Percentiles rank a stretch among this genome's conserved stretches.
Conservation (phyloP, 768 basidiomycete genomes). For the Amanita rubescens region DNA sequence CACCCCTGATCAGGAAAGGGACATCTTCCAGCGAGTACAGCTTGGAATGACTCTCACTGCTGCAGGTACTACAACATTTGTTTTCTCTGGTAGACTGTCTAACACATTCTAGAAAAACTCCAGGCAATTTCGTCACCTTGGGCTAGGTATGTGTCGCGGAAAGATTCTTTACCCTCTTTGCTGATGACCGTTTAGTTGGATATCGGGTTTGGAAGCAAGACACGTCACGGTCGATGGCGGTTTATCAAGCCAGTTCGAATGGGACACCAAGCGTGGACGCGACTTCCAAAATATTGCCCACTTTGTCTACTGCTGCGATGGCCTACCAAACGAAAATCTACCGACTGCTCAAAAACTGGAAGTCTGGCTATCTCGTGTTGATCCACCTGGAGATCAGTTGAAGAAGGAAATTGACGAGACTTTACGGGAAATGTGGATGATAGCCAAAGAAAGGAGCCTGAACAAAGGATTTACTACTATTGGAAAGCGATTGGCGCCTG, state of each 20-base stretch:
- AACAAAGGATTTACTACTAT: constrained; percentile 46
- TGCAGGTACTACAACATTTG: constrained; percentile 42
- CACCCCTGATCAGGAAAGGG: constrained; percentile 52
- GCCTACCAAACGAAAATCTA: constrained; percentile 37
- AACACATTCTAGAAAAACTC: constrained; percentile 51
- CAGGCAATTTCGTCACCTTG: constrained; percentile 71
- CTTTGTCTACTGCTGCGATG: constrained; percentile 60
- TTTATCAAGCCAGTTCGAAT: constrained; percentile 46
- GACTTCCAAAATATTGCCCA: constrained; percentile 72
- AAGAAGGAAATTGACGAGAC: constrained; percentile 45
- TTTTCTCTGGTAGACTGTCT: background rate
- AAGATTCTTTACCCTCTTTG: background rate
- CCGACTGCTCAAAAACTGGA: constrained; percentile 54
- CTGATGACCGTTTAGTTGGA: constrained; percentile 36
- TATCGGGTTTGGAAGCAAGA: constrained; percentile 46
- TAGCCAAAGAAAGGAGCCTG: constrained; percentile 35
- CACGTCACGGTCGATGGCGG: constrained; percentile 56
- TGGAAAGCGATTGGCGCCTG: constrained; percentile 58
- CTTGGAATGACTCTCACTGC: constrained; percentile 68
- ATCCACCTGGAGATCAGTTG: constrained; percentile 40
- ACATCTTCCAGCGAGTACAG: constrained; percentile 80
- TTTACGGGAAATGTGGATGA: constrained; percentile 45
- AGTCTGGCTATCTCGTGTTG: constrained; percentile 38
- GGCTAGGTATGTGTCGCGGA: constrained; percentile 34
- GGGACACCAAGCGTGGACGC: constrained; percentile 64